phyloP scores from a whole-genome alignment of 108 stramenopile species.

The Mediolabrus comicus region DNA sequence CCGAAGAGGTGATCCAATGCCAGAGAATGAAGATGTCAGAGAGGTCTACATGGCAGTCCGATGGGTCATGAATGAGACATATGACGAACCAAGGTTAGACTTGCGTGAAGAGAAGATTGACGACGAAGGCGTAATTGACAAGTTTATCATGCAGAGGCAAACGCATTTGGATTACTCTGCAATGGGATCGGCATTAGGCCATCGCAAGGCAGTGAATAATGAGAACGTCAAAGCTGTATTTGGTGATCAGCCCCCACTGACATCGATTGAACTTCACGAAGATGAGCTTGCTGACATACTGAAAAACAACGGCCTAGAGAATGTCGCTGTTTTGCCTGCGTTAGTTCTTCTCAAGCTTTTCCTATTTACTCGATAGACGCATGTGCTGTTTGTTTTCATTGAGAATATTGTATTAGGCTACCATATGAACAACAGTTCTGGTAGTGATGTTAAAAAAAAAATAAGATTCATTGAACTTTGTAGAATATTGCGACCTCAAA shows the following conservation, averaged over 20 bases:
- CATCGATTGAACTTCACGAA: conserved; percentile 37
- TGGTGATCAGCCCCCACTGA: conserved; percentile 39
- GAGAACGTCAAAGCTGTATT: conserved; percentile 68
- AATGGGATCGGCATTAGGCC: conserved; percentile 57
- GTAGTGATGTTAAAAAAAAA: too few species aligned
- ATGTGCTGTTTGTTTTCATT: neutral
- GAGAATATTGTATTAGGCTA: too few species aligned
- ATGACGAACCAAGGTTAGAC: conserved; percentile 22
- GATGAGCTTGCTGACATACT: conserved; percentile 46
- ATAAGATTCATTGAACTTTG: too few species aligned
- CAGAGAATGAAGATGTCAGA: conserved; percentile 55
- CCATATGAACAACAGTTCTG: too few species aligned
- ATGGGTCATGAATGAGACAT: conserved; percentile 25
- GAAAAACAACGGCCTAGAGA: conserved; percentile 31
- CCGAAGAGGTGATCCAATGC: conserved; percentile 42
- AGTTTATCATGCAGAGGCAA: conserved; percentile 45
- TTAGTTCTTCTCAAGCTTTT: conserved; percentile 47
- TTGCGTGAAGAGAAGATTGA: conserved; percentile 24
- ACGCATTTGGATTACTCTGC: conserved; percentile 15
- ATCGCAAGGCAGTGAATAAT: conserved; percentile 56
- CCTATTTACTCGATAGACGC: conserved; percentile 28
- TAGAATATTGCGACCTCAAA: too few species aligned
- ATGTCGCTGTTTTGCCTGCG: conserved; percentile 37
- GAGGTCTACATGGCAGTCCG: conserved; percentile 81
- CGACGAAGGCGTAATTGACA: conserved; percentile 58